Conservation (phyloP, 2,329 filamentous ascomycete species). For the Colletotrichum cuscutae region DNA sequence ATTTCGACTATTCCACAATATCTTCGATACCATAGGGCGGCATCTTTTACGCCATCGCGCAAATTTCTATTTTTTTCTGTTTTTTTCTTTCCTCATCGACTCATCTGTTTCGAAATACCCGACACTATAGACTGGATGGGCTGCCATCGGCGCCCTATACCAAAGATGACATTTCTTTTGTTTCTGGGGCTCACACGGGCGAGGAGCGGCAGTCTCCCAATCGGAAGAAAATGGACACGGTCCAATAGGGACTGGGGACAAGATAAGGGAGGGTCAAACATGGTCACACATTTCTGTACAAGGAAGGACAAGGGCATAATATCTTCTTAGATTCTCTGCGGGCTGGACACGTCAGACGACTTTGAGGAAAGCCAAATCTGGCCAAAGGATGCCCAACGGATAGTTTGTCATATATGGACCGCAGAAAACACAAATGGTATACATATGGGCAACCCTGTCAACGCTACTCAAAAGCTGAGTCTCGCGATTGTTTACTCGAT, state of each 20-base stretch:
- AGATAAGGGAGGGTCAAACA: conserved; percentile 12
- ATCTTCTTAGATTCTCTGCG: conserved; percentile 34
- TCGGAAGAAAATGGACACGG: conserved; percentile 24
- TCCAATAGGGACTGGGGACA: conserved; percentile 25
- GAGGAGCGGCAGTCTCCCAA: conserved; percentile 32
- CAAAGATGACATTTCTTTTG: conserved; percentile 34
- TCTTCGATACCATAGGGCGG: conserved; percentile 36
- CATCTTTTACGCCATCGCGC: conserved; percentile 24
- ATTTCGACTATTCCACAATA: conserved; percentile 35
- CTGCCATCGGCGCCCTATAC: conserved; percentile 8
- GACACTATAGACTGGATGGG: conserved; percentile 36
- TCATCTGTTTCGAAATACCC: conserved; percentile 36
- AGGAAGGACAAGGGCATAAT: conserved; percentile 21
- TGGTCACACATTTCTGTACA: conserved; percentile 16
- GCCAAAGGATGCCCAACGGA: conserved; percentile 23
- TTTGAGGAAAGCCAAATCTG: conserved; percentile 23
- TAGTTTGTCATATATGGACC: conserved; percentile 30
- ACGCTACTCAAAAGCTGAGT: conserved; percentile 23
- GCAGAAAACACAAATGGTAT: conserved; percentile 26
- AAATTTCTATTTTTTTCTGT: conserved; percentile 25
- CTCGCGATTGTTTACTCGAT: conserved; percentile 6
- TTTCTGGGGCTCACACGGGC: conserved; percentile 31
- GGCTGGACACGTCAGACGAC: conserved; percentile 35
- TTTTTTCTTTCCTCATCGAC: conserved; percentile 21
- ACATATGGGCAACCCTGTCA: conserved; percentile 26